Evolutionary conservation across 2,329 filamentous ascomycete species (phyloP).

Genomic region (Calonectria crousiana): DNA sequence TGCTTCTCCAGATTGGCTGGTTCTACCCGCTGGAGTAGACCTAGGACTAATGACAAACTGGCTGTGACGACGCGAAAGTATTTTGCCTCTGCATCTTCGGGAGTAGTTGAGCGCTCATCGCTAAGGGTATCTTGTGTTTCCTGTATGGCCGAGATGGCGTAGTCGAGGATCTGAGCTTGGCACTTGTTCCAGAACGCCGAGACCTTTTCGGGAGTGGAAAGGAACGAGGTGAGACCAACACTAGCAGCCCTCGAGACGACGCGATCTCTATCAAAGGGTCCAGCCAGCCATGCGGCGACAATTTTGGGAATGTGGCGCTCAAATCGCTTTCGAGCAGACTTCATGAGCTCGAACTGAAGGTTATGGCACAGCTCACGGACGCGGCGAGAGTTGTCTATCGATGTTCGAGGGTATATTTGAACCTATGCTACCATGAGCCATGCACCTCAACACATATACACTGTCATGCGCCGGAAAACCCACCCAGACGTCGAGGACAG

Average conservation of each 20-base stretch:
- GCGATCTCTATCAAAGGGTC: conserved; percentile 87
- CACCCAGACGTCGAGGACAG: conserved; percentile 90
- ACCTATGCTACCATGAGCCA: conserved; percentile 64
- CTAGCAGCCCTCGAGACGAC: conserved; percentile 80
- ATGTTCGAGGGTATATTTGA: conserved; percentile 86
- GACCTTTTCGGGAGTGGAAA: conserved; percentile 84
- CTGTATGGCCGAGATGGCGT: conserved; percentile 81
- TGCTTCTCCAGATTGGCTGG: conserved; percentile 69
- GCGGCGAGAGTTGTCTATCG: conserved; percentile 88
- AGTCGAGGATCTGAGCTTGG: conserved; percentile 83
- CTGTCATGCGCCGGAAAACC: conserved; percentile 18
- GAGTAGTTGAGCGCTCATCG: conserved; percentile 86
- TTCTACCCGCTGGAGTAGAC: conserved; percentile 63
- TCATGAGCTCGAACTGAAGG: conserved; percentile 74
- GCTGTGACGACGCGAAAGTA: conserved; percentile 79
- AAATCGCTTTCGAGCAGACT: conserved; percentile 82
- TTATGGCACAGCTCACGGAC: conserved; percentile 89
- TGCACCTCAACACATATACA: neutral
- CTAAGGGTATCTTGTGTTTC: conserved; percentile 88
- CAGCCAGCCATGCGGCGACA: conserved; percentile 91
- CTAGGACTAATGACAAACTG: conserved; percentile 67
- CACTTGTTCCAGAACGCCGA: conserved; percentile 83
- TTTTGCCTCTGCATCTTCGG: conserved; percentile 88
- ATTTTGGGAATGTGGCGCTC: conserved; percentile 82
- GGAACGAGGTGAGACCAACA: conserved; percentile 80